A percentile compares a stretch with the other conserved stretches of the same genome.
phyloP scores from a whole-genome alignment of 495 filamentous ascomycete species.

The Jackrogersella minutella region DNA sequence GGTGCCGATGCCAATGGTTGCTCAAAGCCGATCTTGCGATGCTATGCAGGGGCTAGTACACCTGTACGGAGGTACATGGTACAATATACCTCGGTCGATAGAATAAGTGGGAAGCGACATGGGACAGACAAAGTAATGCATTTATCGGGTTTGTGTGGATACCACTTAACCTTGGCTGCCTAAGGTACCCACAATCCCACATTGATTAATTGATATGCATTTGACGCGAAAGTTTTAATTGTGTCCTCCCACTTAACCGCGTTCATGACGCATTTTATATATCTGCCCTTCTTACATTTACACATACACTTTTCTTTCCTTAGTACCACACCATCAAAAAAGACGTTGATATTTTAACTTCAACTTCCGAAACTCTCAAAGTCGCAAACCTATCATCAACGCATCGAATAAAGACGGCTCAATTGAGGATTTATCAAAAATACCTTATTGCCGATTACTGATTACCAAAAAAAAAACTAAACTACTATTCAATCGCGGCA shows the following conservation, averaged over 20 bases:
- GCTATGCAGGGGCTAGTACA: constrained; percentile 8
- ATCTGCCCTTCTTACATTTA: too few relatives aligned
- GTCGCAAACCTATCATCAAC: too few relatives aligned
- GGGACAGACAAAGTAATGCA: constrained; percentile 19
- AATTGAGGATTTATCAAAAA: background rate
- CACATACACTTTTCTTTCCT: too few relatives aligned
- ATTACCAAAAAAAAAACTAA: background rate
- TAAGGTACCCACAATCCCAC: too few relatives aligned
- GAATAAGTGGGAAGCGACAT: constrained; percentile 5
- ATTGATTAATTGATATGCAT: constrained; percentile 42
- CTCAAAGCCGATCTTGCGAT: constrained; percentile 27
- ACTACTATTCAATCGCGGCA: background rate
- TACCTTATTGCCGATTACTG: too few relatives aligned
- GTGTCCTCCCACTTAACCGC: constrained; percentile 12
- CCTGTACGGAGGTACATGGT: too few relatives aligned
- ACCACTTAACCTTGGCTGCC: background rate
- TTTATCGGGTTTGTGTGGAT: constrained; percentile 9
- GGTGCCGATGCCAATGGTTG: constrained; percentile 4
- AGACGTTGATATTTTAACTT: too few relatives aligned
- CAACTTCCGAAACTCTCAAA: background rate
- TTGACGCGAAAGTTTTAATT: constrained; percentile 41
- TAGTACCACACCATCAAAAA: too few relatives aligned
- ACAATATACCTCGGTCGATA: constrained; percentile 23
- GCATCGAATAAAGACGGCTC: background rate
- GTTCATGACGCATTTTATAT: constrained; percentile 7